Conservation (phyloP, 495 filamentous ascomycete species). For the Penicillium turbatum region DNA sequence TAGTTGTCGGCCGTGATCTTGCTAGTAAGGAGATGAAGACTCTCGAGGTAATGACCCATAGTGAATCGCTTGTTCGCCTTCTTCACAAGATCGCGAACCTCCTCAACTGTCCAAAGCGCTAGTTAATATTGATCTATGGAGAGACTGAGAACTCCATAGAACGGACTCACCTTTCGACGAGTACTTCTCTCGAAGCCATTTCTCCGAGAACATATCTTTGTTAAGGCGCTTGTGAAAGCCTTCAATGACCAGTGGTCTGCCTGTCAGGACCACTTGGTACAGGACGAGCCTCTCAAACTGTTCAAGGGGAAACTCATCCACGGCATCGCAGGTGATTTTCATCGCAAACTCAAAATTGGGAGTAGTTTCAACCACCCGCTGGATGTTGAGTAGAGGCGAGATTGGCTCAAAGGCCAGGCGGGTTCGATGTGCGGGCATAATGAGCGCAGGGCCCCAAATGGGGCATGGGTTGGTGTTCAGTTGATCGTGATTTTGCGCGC, state of each 20-base stretch:
- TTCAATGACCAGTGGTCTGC: constrained; percentile 80
- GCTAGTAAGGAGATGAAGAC: constrained; percentile 67
- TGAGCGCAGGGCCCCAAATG: neutral
- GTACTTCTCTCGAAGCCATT: constrained; percentile 72
- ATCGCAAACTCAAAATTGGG: constrained; percentile 80
- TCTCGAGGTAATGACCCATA: constrained; percentile 81
- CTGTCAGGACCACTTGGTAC: constrained; percentile 73
- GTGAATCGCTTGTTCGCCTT: constrained; percentile 71
- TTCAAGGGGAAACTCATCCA: constrained; percentile 64
- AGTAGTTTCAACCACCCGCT: constrained; percentile 64
- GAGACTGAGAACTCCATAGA: neutral
- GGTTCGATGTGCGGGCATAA: constrained; percentile 65
- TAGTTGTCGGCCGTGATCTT: constrained; percentile 67
- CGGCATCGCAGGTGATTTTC: constrained; percentile 68
- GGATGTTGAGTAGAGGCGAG: constrained; percentile 73
- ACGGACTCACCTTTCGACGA: constrained; percentile 61
- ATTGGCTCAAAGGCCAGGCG: constrained; percentile 77
- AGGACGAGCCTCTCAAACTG: constrained; percentile 77
- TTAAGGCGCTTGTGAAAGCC: constrained; percentile 68
- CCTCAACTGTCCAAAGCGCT: constrained; percentile 41
- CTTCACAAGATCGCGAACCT: constrained; percentile 69
- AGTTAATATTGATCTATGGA: constrained; percentile 9
- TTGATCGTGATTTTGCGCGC: neutral
- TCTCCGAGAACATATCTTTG: constrained; percentile 67
- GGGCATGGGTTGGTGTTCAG: neutral